phyloP scores from a whole-genome alignment of 345 rosid genomes.

The Citrus inodora region DNA sequence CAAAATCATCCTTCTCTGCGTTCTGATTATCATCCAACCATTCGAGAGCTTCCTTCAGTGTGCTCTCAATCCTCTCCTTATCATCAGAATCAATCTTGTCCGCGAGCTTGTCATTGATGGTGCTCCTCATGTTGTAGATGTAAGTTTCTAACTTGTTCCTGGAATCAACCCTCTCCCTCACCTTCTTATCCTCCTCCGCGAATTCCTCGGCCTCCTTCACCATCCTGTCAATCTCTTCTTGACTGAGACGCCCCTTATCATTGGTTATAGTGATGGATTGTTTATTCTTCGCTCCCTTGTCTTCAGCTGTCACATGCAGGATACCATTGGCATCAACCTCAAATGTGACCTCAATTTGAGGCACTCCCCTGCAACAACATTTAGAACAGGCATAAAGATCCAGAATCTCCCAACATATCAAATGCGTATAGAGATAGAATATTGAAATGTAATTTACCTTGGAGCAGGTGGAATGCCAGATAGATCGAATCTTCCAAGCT shows the following conservation, averaged over 20 bases:
- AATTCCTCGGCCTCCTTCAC: conserved; percentile 54
- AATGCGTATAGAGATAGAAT: not conserved
- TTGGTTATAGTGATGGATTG: conserved; percentile 46
- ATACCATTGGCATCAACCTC: conserved; percentile 54
- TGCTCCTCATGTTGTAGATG: conserved; percentile 46
- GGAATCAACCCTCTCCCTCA: conserved; percentile 48
- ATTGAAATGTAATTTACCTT: conserved; percentile 24
- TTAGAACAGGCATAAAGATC: not conserved
- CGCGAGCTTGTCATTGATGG: conserved; percentile 35
- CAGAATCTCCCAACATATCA: not conserved
- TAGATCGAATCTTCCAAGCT: conserved; percentile 51
- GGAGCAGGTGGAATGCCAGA: conserved; percentile 60
- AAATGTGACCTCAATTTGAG: conserved; percentile 49
- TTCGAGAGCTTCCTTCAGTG: conserved; percentile 42
- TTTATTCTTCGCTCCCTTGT: conserved; percentile 46
- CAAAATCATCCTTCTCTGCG: conserved; percentile 53
- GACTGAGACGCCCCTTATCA: conserved; percentile 48
- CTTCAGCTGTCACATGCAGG: conserved; percentile 51
- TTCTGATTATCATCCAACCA: conserved; percentile 57
- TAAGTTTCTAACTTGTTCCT: conserved; percentile 55
- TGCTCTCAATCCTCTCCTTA: conserved; percentile 43
- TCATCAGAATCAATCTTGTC: conserved; percentile 47
- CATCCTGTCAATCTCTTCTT: conserved; percentile 58
- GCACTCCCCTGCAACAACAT: conserved; percentile 41
- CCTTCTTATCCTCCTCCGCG: conserved; percentile 47